Evolutionary conservation across 495 filamentous ascomycete genomes (phyloP).

Genomic region (Apodospora peruviana): DNA sequence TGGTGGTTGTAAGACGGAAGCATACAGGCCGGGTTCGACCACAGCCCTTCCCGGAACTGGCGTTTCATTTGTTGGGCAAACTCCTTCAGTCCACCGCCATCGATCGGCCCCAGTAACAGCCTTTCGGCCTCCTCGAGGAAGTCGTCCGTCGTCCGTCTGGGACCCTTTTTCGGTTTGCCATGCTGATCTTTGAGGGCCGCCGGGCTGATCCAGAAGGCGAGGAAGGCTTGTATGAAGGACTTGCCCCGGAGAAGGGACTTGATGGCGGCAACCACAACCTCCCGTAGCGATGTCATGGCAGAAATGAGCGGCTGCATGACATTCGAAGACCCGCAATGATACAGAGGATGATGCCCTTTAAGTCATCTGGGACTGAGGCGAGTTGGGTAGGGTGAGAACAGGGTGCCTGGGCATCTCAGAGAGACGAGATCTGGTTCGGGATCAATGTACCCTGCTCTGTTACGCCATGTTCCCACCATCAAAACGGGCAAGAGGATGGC

Average conservation of each 20-base stretch:
- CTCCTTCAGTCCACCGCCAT: constrained; percentile 27
- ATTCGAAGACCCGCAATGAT: constrained; percentile 14
- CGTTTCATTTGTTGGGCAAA: constrained; percentile 39
- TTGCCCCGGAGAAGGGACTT: constrained; percentile 47
- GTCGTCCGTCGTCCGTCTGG: constrained; percentile 9
- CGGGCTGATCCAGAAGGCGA: constrained; percentile 45
- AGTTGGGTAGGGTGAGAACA: neutral
- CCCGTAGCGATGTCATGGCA: constrained; percentile 42
- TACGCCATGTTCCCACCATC: constrained; percentile 5
- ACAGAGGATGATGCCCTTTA: constrained; percentile 13
- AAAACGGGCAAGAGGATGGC: constrained; percentile 1
- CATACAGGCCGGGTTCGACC: constrained; percentile 47
- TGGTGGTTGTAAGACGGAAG: constrained; percentile 63
- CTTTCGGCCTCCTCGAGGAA: constrained; percentile 32
- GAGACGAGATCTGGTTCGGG: neutral
- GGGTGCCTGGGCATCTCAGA: constrained; percentile 4
- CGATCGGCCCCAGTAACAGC: constrained; percentile 32
- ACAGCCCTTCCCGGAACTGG: constrained; percentile 41
- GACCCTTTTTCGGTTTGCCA: constrained; percentile 14
- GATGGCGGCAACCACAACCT: constrained; percentile 35
- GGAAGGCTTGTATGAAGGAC: constrained; percentile 45
- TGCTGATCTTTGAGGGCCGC: constrained; percentile 29
- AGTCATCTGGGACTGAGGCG: constrained; percentile 12
- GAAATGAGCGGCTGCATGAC: constrained; percentile 42
- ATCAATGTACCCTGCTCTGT: neutral